These are phyloP conservation scores for Albizia julibrissin DNA, from an alignment of 306 rosid genomes.

Conservation along the genomic window DNA sequence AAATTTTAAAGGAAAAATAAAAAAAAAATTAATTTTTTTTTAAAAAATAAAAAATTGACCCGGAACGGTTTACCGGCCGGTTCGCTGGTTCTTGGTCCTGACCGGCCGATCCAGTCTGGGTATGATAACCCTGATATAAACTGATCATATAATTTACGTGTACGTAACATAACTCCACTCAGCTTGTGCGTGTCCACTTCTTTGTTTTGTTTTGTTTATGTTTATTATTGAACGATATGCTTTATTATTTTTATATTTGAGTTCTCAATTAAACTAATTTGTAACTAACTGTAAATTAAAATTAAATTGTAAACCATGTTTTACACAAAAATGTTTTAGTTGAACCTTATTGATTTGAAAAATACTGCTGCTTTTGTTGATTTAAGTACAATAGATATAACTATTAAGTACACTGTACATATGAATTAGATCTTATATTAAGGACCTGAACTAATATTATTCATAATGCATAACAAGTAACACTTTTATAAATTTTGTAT, in stretches of 20 bases:
- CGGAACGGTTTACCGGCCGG: no score
- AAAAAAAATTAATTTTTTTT: no score
- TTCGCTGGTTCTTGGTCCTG: no score
- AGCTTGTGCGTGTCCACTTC: not conserved
- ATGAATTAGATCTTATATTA: no score
- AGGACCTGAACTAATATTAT: not conserved
- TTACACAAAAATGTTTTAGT: not conserved
- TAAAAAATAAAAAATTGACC: no score
- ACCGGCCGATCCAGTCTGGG: no score
- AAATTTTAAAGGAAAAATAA: no score
- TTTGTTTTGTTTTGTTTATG: not conserved
- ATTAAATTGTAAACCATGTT: not conserved
- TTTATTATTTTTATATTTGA: not conserved
- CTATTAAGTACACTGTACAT: no score
- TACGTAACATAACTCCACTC: not conserved
- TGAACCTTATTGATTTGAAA: not conserved
- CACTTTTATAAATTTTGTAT: not conserved
- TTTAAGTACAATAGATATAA: not conserved
- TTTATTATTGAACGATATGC: not conserved
- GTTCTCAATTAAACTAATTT: not conserved
- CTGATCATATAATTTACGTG: not conserved
- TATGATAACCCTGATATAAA: no score
- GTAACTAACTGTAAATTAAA: not conserved
- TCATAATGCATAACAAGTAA: not conserved
- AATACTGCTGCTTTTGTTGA: not conserved